Conservation (phyloP, 1,284 basidiomycete genomes). For the Moesziomyces antarcticus region DNA sequence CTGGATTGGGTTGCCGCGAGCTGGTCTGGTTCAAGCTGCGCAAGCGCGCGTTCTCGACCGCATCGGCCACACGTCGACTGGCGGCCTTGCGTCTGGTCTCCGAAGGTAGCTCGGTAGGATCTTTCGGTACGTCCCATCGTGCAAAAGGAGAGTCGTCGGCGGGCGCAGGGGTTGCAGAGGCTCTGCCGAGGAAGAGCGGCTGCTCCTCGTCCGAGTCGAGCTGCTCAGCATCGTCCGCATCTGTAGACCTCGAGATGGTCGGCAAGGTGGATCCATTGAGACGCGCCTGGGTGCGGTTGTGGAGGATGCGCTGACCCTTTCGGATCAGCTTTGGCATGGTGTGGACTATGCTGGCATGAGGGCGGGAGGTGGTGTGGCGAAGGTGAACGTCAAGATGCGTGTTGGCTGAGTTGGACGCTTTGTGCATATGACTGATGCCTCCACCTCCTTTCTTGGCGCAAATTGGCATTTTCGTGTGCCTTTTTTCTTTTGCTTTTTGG, state of each 20-base stretch:
- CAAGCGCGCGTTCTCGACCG: slow-evolving; percentile 33
- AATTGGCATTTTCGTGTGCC: slow-evolving; percentile 6
- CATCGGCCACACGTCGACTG: slow-evolving; percentile 30
- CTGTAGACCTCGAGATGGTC: not conserved
- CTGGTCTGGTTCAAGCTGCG: slow-evolving; percentile 11
- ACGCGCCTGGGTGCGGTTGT: slow-evolving; percentile 24
- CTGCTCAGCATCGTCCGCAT: not conserved
- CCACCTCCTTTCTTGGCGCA: slow-evolving; percentile 16
- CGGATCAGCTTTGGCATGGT: slow-evolving; percentile 47
- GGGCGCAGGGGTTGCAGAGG: slow-evolving; percentile 25
- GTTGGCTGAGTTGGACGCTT: slow-evolving; percentile 15
- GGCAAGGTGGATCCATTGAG: slow-evolving; percentile 7
- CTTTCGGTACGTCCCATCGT: not conserved
- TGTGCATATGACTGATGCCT: slow-evolving; percentile 9
- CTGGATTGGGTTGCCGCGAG: not conserved
- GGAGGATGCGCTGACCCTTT: slow-evolving; percentile 45
- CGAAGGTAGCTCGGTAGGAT: slow-evolving; percentile 42
- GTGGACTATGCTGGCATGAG: not conserved
- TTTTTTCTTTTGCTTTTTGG: slow-evolving; percentile 10
- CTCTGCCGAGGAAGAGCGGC: slow-evolving; percentile 27
- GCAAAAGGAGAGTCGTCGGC: not conserved
- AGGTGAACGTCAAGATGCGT: not conserved
- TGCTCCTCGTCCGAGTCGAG: slow-evolving; percentile 4
- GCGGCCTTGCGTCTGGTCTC: slow-evolving; percentile 40
- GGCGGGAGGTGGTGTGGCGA: not conserved